Conservation (phyloP, 306 rosid genomes). For the Begonia peltatifolia region DNA sequence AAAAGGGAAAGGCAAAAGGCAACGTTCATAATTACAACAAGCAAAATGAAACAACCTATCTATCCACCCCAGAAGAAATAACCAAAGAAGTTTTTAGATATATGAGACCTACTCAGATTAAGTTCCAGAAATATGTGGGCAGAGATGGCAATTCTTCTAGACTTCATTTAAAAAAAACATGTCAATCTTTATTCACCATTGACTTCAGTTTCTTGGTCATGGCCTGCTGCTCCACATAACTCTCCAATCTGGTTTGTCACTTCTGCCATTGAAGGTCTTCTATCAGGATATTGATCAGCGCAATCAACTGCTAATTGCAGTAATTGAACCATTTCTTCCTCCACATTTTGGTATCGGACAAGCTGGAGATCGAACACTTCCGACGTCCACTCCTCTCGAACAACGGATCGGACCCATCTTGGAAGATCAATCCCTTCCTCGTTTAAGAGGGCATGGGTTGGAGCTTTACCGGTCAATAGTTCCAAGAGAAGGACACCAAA, state of each 20-base stretch:
- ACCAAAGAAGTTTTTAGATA: no score
- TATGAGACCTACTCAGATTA: no score
- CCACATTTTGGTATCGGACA: slow-evolving; percentile 34
- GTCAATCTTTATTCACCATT: background rate
- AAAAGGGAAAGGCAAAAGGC: no score
- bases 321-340: slow-evolving; percentile 57
- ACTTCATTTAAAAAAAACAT: no score
- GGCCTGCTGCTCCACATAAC: slow-evolving; percentile 6
- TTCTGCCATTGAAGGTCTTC: slow-evolving; percentile 45
- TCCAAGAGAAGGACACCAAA: slow-evolving; percentile 55
- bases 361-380: slow-evolving; percentile 53
- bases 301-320: slow-evolving; percentile 57
- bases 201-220: background rate
- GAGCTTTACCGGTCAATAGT: slow-evolving; percentile 60
- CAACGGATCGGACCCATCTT: slow-evolving; percentile 63
- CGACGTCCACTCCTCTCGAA: slow-evolving; percentile 51
- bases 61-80: no score
- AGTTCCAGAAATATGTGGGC: no score
- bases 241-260: slow-evolving; percentile 36
- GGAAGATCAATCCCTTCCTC: slow-evolving; percentile 71
- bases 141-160: no score
- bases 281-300: slow-evolving; percentile 44
- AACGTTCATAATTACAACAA: no score
- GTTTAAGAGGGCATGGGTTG: slow-evolving; percentile 37
- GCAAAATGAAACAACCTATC: no score